Percentiles rank a stretch among this genome's conserved stretches.
Conservation (phyloP, 805 yeast genomes). For the Ogataea methylovora region DNA sequence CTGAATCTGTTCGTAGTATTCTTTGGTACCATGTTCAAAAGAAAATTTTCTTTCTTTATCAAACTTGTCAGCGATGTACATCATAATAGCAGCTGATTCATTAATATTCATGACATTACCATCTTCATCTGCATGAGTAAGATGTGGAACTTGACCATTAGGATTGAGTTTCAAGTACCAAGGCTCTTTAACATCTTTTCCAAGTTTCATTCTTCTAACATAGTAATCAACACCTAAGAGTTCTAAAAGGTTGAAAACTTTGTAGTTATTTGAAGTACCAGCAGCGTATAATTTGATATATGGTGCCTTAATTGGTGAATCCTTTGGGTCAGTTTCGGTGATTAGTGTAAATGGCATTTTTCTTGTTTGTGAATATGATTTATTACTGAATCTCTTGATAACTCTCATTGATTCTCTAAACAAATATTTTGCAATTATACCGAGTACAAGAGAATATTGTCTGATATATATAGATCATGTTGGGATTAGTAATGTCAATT, state of each 20-base stretch:
- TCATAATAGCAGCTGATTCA: conserved; percentile 57
- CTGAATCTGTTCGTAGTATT: conserved; percentile 46
- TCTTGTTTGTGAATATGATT: too few species aligned
- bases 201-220: conserved; percentile 32
- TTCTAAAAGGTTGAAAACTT: conserved; percentile 30
- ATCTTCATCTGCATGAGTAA: conserved; percentile 31
- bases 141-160: conserved; percentile 56
- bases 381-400: too few species aligned
- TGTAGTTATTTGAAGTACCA: conserved; percentile 39
- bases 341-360: too few species aligned
- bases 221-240: conserved; percentile 36
- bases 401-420: too few species aligned
- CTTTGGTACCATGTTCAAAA: conserved; percentile 27
- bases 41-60: conserved; percentile 45
- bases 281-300: conserved; percentile 34
- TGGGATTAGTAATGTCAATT: too few species aligned
- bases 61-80: conserved; percentile 51
- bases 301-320: conserved; percentile 20
- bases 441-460: too few species aligned
- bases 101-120: conserved; percentile 45
- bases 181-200: conserved; percentile 37
- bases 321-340: too few species aligned
- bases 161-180: conserved; percentile 54
- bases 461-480: too few species aligned
- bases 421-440: too few species aligned